Conservation (phyloP, 352 stramenopile species). For the Globisporangium ultimum region DNA sequence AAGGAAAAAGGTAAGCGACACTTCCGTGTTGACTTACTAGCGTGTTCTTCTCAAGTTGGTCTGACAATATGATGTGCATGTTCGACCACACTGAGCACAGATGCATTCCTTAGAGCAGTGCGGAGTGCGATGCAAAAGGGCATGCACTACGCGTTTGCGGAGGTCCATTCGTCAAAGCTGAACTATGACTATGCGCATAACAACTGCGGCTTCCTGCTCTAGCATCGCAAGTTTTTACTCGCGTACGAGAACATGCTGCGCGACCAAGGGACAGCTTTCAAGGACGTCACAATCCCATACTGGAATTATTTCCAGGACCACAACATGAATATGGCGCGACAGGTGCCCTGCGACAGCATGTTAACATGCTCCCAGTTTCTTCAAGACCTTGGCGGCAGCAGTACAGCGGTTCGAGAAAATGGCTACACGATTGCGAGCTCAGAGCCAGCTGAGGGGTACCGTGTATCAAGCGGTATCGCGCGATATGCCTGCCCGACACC, state of each 20-base stretch:
- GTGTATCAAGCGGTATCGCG: too few relatives aligned
- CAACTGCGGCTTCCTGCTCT: conserved; percentile 3
- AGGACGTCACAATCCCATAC: conserved; percentile 6
- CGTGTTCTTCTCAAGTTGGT: not conserved
- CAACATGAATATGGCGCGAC: not conserved
- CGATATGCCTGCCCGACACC: too few relatives aligned
- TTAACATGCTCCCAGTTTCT: conserved; percentile 1
- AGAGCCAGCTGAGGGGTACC: too few relatives aligned
- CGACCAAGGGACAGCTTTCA: conserved; percentile 7
- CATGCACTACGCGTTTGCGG: not conserved
- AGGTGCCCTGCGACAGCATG: not conserved
- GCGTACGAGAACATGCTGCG: conserved; percentile 6
- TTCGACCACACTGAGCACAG: not conserved
- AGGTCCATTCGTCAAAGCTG: not conserved
- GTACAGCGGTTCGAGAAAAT: not conserved
- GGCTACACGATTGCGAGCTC: too few relatives aligned
- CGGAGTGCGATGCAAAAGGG: not conserved
- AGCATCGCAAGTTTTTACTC: conserved; percentile 4
- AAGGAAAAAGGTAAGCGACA: not conserved
- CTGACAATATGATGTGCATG: not conserved
- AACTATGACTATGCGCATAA: not conserved
- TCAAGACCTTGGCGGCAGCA: not conserved
- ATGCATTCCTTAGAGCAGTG: not conserved
- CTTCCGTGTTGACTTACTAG: not conserved
- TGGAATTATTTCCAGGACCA: conserved; percentile 1